A percentile compares a stretch with the other conserved stretches of the same genome.
Conservation (phyloP, 148 eudicot species). For the Vaccinium macrocarpon region DNA sequence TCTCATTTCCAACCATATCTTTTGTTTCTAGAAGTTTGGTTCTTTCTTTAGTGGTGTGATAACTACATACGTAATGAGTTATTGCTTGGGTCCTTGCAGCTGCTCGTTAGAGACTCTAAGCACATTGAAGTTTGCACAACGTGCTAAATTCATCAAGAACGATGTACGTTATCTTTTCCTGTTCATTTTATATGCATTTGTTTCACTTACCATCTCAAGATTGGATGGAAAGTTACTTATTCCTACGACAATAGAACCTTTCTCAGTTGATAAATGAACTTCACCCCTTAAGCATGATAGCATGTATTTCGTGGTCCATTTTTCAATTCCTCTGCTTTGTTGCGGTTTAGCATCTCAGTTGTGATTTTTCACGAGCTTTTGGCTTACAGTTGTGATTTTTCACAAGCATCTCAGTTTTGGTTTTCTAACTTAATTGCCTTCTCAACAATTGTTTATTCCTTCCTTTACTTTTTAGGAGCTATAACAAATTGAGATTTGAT, state of each 20-base stretch:
- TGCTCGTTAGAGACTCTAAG: constrained; percentile 90
- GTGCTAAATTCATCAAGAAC: constrained; percentile 96
- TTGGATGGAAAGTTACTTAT: not conserved
- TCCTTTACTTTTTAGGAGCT: not conserved
- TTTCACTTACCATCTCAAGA: not conserved
- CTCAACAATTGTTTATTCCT: not conserved
- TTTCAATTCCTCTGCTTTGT: not conserved
- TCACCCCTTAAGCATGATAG: not conserved
- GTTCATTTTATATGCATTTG: not conserved
- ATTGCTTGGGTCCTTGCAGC: constrained; percentile 45
- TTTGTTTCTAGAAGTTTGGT: not conserved
- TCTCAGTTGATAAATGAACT: not conserved
- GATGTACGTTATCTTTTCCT: constrained; percentile 51
- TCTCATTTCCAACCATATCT: not conserved
- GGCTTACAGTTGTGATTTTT: not conserved
- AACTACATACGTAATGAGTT: not conserved
- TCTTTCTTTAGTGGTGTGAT: not conserved
- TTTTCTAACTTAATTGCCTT: not conserved
- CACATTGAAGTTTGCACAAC: constrained; percentile 96
- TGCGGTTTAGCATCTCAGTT: not conserved
- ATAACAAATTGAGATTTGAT: not conserved
- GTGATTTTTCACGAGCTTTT: not conserved
- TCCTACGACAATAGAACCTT: not conserved
- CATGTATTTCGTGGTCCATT: not conserved
- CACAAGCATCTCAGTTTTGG: not conserved